phyloP scores from a whole-genome alignment of 2,329 filamentous ascomycete genomes.

The Colletotrichum sp. region DNA sequence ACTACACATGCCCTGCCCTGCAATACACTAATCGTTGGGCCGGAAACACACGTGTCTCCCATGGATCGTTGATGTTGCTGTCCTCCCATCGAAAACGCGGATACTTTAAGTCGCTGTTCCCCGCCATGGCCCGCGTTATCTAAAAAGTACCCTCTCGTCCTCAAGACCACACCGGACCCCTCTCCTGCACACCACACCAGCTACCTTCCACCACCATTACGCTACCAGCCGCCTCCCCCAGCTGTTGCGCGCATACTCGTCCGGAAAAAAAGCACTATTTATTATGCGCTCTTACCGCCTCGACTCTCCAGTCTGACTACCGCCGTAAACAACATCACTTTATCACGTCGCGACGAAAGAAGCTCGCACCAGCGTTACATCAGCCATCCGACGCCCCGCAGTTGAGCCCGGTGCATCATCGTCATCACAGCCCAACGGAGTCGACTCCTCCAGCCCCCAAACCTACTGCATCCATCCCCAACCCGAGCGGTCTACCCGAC shows the following conservation, averaged over 20 bases:
- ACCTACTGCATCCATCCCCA: background rate
- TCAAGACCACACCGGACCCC: conserved; percentile 1
- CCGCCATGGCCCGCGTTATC: background rate
- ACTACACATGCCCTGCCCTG: background rate
- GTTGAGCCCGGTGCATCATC: background rate
- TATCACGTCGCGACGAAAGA: background rate
- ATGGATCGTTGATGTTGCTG: background rate
- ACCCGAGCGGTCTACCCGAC: background rate
- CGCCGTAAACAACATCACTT: background rate
- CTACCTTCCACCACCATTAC: background rate
- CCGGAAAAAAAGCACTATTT: conserved; percentile 9
- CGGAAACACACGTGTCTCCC: background rate
- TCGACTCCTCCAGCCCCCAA: background rate
- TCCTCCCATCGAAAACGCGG: background rate
- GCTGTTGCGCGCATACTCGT: background rate
- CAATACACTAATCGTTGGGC: background rate
- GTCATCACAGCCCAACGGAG: background rate
- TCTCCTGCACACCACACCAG: conserved; percentile 10
- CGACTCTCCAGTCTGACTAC: background rate
- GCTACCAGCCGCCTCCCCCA: background rate
- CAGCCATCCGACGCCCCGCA: background rate
- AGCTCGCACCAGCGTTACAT: background rate
- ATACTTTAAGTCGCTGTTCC: background rate
- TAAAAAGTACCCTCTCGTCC: background rate
- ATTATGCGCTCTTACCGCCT: conserved; percentile 16